Evolutionary conservation across 805 yeast genomes (phyloP).

Genomic region (Grigorovia humatica): DNA sequence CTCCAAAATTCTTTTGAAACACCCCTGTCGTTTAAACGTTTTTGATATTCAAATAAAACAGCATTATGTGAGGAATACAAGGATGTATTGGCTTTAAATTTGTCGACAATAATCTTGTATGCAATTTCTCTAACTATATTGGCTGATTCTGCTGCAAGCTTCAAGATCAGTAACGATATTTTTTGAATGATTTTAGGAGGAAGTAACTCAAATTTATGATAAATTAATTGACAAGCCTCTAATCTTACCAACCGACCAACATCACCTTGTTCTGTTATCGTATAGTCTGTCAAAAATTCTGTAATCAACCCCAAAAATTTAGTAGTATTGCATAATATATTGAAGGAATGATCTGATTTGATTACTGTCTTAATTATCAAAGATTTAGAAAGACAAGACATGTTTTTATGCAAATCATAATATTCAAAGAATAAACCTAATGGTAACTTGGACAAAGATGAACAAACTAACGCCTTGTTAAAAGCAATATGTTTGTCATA

Average conservation of each 20-base stretch:
- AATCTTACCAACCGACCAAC: constrained; percentile 71
- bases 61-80: neutral
- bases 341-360: neutral
- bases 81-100: neutral
- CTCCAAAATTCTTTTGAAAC: constrained; percentile 37
- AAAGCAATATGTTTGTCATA: constrained; percentile 11
- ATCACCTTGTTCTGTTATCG: constrained; percentile 76
- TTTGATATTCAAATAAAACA: neutral
- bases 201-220: constrained; percentile 13
- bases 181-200: neutral
- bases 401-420: constrained; percentile 3
- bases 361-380: constrained; percentile 9
- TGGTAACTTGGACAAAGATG: constrained; percentile 11
- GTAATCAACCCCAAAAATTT: neutral
- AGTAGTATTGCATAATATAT: neutral
- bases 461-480: constrained; percentile 12
- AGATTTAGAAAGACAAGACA: constrained; percentile 12
- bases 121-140: constrained; percentile 28
- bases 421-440: constrained; percentile 3
- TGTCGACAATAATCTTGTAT: neutral
- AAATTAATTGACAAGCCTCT: constrained; percentile 37
- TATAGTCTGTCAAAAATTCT: constrained; percentile 58
- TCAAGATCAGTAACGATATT: constrained; percentile 17
- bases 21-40: neutral
- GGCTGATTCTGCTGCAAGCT: constrained; percentile 56